phyloP scores from a whole-genome alignment of 2,329 filamentous ascomycete genomes.

The Chrysoporthe cubensis region DNA sequence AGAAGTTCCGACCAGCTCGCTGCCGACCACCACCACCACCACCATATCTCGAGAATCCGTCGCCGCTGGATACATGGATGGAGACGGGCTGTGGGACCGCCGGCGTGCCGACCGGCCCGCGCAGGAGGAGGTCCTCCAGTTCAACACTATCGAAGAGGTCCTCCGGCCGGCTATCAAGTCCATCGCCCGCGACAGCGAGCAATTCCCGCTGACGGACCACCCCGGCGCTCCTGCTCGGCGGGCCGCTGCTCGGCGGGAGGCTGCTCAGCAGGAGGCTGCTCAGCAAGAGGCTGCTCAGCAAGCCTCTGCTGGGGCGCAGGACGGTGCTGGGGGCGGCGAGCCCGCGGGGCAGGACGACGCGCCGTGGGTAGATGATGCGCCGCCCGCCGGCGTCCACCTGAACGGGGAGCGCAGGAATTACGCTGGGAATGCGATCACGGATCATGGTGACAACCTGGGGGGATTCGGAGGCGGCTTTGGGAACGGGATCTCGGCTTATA shows the following conservation, averaged over 20 bases:
- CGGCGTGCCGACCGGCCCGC: neutral
- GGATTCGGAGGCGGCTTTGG: neutral
- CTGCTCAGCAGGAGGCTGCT: too few relatives aligned
- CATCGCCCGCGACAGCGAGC: too few relatives aligned
- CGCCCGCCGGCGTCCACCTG: neutral
- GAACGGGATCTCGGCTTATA: neutral
- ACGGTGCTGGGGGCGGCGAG: too few relatives aligned
- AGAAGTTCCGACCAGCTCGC: too few relatives aligned
- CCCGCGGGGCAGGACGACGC: neutral
- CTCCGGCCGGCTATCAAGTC: too few relatives aligned
- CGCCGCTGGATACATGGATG: neutral
- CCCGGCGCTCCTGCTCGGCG: too few relatives aligned
- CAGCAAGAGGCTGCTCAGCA: too few relatives aligned
- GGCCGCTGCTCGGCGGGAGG: too few relatives aligned
- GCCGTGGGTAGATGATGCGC: neutral
- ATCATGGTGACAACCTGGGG: too few relatives aligned
- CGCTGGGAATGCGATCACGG: neutral
- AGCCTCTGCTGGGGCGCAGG: too few relatives aligned
- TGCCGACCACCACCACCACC: neutral
- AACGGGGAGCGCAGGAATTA: neutral
- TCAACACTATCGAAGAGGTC: neutral
- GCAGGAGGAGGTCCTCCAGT: neutral
- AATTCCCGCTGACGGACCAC: too few relatives aligned
- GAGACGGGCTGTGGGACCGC: neutral
- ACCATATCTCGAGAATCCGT: constrained; percentile 2